Base-by-base conservation (phyloP, 2,329 filamentous ascomycete species). In the Aspergillus intermedius region DNA sequence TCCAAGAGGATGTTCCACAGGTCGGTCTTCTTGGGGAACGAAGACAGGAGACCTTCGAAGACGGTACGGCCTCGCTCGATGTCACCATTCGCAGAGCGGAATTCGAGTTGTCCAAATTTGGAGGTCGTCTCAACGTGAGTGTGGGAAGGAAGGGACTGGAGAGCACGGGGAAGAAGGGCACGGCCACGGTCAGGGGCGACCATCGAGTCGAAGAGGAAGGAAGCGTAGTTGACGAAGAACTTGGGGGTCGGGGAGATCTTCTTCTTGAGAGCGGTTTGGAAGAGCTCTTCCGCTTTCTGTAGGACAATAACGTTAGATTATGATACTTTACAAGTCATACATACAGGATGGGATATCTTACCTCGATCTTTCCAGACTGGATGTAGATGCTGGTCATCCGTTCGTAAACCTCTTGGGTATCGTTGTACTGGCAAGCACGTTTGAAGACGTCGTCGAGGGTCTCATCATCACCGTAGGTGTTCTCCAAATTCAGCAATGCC, bases 381-480 rank as follows among this genome's bases (percentile, higher is more conserved):
- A 97, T 95, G 73, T 94, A 96, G 66, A 96, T 96, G 71, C 88
- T 95, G 50, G 88, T 86, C 63, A 97, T 78, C 54, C 88, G 84
- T 71, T 95, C 87, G 68, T 95, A 85, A 54, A 97, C 85, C 63
- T 95, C 88, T 57, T 91, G 85, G 45, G 87, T 80, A 63, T 97
- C 91, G 65, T 96, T 96, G 73, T 94, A 91, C 70, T 94, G 87
- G 68, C 89, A 95, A 1, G 93, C 91, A 47, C 88, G 83, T 74
- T 88, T 91, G 77, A 98, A 97, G 6, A 90, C 83, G 25, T 88
- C 83, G 15, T 95, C 88, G 2, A 95, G 77, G 0, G 81, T 84
- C 50, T 93, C 87, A 49, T 93, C 86, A 56, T 80, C 88, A 52
- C 89, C 89, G 64, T 94, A 96, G 5, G 86, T 84, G 55, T 93